These are phyloP conservation scores for Prunus padus DNA, from an alignment of 306 rosid genomes.

Conservation along the genomic window DNA sequence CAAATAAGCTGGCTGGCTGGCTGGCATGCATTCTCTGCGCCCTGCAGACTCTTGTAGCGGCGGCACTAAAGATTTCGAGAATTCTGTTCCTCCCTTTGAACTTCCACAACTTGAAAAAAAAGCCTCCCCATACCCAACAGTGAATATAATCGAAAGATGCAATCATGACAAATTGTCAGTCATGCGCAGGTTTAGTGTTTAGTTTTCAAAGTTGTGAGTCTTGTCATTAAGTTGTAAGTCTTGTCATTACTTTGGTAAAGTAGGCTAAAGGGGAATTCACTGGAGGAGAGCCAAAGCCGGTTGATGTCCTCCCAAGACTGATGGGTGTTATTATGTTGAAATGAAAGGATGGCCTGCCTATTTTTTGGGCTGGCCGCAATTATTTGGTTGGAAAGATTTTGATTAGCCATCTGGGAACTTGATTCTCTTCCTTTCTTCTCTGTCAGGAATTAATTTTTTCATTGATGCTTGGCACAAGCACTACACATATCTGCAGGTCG, in stretches of 20 bases:
- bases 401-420: constrained; percentile 42
- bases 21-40: no score
- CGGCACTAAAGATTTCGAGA: background rate
- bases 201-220: background rate
- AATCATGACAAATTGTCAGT: background rate
- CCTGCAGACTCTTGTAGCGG: no score
- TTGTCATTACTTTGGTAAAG: constrained; percentile 1
- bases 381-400: constrained; percentile 15
- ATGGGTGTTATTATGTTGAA: no score
- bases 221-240: background rate
- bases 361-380: no score
- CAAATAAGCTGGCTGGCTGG: no score
- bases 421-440: constrained; percentile 38
- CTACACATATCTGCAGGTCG: background rate
- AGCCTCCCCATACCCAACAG: background rate
- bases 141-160: background rate
- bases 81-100: constrained; percentile 17
- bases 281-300: constrained; percentile 25
- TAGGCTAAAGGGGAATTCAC: constrained; percentile 2
- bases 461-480: constrained; percentile 7
- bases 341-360: no score
- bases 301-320: constrained; percentile 25
- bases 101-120: background rate
- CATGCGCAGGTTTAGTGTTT: background rate
- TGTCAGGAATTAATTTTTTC: constrained; percentile 35